Evolutionary conservation across 768 basidiomycete genomes (phyloP).

Genomic region (Infundibulicybe gibba): DNA sequence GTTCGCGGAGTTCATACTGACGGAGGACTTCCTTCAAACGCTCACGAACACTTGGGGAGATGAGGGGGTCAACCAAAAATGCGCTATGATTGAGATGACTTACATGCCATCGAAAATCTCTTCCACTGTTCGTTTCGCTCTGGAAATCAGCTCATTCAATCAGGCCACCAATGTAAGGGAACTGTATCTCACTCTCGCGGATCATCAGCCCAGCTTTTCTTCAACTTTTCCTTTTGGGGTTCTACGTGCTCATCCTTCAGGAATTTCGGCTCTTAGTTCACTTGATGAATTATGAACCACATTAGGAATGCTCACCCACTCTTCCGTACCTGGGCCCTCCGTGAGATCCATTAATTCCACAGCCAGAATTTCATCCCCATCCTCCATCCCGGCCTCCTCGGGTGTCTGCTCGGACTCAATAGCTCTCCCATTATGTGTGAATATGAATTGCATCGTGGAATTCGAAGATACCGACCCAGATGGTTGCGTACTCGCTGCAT

Average conservation of each 20-base stretch:
- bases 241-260: conserved; percentile 62
- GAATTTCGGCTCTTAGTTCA: neutral
- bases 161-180: neutral
- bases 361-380: conserved; percentile 84
- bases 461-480: conserved; percentile 32
- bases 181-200: conserved; percentile 58
- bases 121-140: conserved; percentile 71
- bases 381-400: conserved; percentile 85
- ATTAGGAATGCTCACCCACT: conserved; percentile 44
- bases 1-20: conserved; percentile 87
- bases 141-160: conserved; percentile 22
- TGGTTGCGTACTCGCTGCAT: conserved; percentile 42
- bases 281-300: neutral
- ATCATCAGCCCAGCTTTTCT: conserved; percentile 79
- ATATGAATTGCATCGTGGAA: conserved; percentile 73
- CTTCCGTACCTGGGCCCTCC: conserved; percentile 57
- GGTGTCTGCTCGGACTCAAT: conserved; percentile 82
- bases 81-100: conserved; percentile 24
- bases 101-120: conserved; percentile 87
- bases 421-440: conserved; percentile 77
- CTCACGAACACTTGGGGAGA: conserved; percentile 67
- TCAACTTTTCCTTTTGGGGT: conserved; percentile 63
- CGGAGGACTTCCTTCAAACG: conserved; percentile 83
- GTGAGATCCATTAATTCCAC: conserved; percentile 92
- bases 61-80: conserved; percentile 1